These are phyloP conservation scores for Adansonia madagascariensis DNA, from an alignment of 441 rosid species.

Conservation along the genomic window DNA sequence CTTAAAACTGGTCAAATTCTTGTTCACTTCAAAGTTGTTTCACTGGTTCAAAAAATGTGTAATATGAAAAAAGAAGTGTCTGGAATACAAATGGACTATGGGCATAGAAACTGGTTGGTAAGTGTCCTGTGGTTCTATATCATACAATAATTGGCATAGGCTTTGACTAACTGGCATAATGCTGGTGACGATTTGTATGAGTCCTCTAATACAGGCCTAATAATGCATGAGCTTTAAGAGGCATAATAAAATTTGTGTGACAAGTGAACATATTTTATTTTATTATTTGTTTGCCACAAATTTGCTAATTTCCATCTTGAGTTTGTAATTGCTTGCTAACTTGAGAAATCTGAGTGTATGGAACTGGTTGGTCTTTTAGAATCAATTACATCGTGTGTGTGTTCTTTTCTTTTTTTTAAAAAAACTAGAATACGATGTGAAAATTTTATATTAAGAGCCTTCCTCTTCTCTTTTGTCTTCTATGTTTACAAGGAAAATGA, in stretches of 20 bases:
- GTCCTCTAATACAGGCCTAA: slow-evolving; percentile 1
- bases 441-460: background rate
- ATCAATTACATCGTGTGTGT: background rate
- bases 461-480: background rate
- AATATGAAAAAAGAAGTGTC: background rate
- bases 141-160: slow-evolving; percentile 3
- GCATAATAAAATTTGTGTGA: background rate
- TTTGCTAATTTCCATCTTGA: background rate
- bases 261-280: background rate
- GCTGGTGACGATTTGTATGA: background rate
- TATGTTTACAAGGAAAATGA: background rate
- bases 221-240: background rate
- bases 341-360: slow-evolving; percentile 6
- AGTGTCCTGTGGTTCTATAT: background rate
- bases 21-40: background rate
- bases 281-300: background rate
- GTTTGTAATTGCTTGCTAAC: background rate
- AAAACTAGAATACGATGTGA: background rate
- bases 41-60: background rate
- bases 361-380: background rate
- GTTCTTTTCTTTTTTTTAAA: background rate
- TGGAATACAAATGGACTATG: slow-evolving; percentile 5
- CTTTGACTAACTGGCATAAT: background rate
- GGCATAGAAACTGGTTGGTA: slow-evolving; percentile 1
- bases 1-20: background rate